Conservation (phyloP, 345 rosid species). For the Turritis glabra region DNA sequence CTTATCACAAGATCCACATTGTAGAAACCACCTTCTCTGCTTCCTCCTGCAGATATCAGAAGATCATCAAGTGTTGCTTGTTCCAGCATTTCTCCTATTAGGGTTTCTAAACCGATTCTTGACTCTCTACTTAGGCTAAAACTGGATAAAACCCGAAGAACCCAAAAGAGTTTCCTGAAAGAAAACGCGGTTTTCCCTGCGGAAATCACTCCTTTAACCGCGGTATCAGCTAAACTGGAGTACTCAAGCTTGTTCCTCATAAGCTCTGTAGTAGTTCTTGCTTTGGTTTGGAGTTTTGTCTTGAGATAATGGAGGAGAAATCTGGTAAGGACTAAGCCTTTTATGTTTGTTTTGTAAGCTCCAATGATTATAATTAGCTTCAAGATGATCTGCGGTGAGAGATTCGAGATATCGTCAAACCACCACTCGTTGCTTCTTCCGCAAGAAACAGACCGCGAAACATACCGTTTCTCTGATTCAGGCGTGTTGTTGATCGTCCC, state of each 20-base stretch:
- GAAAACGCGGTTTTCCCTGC: slow-evolving; percentile 49
- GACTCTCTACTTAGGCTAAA: slow-evolving; percentile 55
- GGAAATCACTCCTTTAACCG: slow-evolving; percentile 50
- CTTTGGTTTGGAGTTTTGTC: slow-evolving; percentile 38
- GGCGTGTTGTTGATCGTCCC: slow-evolving; percentile 38
- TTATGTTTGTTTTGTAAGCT: slow-evolving; percentile 49
- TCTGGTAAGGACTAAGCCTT: slow-evolving; percentile 52
- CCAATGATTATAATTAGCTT: slow-evolving; percentile 51
- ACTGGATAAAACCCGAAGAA: slow-evolving; percentile 51
- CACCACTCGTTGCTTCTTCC: slow-evolving; percentile 64
- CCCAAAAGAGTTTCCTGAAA: slow-evolving; percentile 67
- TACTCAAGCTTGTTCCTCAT: slow-evolving; percentile 36
- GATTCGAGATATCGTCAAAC: slow-evolving; percentile 57
- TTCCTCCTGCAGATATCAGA: slow-evolving; percentile 50
- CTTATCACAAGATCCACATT: slow-evolving; percentile 67
- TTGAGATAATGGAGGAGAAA: slow-evolving; percentile 73
- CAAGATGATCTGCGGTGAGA: slow-evolving; percentile 54
- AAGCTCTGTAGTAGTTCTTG: slow-evolving; percentile 6
- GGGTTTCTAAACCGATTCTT: slow-evolving; percentile 56
- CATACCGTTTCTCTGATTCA: slow-evolving; percentile 39
- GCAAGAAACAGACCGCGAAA: slow-evolving; percentile 29
- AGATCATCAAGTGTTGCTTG: slow-evolving; percentile 80
- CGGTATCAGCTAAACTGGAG: slow-evolving; percentile 52
- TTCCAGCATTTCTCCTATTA: slow-evolving; percentile 64
- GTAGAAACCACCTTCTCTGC: slow-evolving; percentile 37